These are phyloP conservation scores for Solanum bulbocastanum DNA, from an alignment of 257 asterid genomes.

Conservation along the genomic window DNA sequence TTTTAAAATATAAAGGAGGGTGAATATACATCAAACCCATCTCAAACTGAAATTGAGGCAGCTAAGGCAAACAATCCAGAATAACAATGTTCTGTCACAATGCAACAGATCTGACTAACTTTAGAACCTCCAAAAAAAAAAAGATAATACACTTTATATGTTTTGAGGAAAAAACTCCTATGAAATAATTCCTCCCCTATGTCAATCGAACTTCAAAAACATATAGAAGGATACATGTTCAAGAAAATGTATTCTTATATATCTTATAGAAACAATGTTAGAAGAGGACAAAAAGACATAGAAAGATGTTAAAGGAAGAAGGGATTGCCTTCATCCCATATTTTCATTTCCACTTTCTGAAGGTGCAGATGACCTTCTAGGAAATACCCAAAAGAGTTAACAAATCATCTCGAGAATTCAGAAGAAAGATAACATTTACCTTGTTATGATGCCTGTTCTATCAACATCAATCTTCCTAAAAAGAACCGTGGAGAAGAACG, in stretches of 20 bases:
- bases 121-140: not conserved
- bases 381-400: not conserved
- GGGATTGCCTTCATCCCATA: not conserved
- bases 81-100: not conserved
- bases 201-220: not conserved
- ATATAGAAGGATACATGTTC: not conserved
- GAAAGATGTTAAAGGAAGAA: not conserved
- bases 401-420: not conserved
- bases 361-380: not conserved
- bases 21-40: not conserved
- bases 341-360: not conserved
- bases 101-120: not conserved
- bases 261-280: not conserved
- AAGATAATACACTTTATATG: not conserved
- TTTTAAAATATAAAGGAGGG: not conserved
- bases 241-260: not conserved
- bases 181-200: not conserved
- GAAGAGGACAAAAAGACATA: not conserved
- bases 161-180: not conserved
- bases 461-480: constrained; percentile 71
- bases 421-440: constrained; percentile 29
- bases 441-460: constrained; percentile 64
- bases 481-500: constrained; percentile 81
- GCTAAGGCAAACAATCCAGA: not conserved
- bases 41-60: not conserved